These are phyloP conservation scores for Actinomortierella wolfii DNA, from an alignment of 371 early-diverging fungal genomes.

Conservation along the genomic window DNA sequence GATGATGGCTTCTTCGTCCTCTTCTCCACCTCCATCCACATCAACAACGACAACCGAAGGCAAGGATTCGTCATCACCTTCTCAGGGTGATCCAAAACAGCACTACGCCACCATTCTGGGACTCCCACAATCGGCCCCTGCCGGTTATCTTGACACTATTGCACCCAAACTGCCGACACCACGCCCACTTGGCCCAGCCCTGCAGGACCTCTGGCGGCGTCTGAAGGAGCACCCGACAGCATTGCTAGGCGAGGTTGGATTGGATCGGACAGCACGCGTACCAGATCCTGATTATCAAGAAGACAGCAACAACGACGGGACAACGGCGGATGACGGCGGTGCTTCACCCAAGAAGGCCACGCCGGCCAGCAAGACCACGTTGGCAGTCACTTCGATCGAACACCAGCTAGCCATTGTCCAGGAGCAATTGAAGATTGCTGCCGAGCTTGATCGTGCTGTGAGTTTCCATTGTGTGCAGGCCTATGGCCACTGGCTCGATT, in stretches of 20 bases:
- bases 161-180: conserved; percentile 15
- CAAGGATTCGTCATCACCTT: background rate
- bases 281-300: conserved; percentile 53
- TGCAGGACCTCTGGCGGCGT: conserved; percentile 31
- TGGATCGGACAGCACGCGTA: conserved; percentile 74
- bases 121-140: conserved; percentile 17
- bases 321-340: conserved; percentile 18
- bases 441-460: conserved; percentile 67
- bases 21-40: too few relatives aligned
- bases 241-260: conserved; percentile 85
- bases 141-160: conserved; percentile 9
- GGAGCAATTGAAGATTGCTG: conserved; percentile 75
- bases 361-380: conserved; percentile 3
- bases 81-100: too few relatives aligned
- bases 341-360: background rate
- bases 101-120: conserved; percentile 27
- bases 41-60: background rate
- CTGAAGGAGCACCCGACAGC: conserved; percentile 55
- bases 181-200: conserved; percentile 23
- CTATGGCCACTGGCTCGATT: conserved; percentile 68
- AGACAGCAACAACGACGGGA: too few relatives aligned
- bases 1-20: too few relatives aligned
- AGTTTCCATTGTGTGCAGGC: conserved; percentile 87
- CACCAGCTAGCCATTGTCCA: conserved; percentile 70
- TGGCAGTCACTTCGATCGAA: conserved; percentile 52